Evolutionary conservation across 2,329 filamentous ascomycete genomes (phyloP).

Genomic region (Sarocladium kiliense): DNA sequence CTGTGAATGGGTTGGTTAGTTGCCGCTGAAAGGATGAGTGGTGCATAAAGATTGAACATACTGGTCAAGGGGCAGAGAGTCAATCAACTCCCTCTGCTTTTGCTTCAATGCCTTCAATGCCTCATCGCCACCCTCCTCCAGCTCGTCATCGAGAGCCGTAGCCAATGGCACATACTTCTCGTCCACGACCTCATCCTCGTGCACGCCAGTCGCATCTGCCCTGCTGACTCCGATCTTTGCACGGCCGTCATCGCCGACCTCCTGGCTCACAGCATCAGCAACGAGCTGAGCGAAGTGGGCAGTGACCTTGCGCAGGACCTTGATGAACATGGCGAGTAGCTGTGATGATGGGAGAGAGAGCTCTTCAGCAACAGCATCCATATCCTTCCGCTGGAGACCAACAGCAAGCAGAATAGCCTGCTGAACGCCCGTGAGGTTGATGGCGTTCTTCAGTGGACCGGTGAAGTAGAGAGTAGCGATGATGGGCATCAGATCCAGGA

Average conservation of each 20-base stretch:
- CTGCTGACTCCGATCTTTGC: slow-evolving; percentile 47
- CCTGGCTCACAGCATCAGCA: slow-evolving; percentile 64
- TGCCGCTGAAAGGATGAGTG: neutral
- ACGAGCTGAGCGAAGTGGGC: slow-evolving; percentile 71
- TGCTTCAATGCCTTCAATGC: slow-evolving; percentile 65
- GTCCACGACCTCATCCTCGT: slow-evolving; percentile 63
- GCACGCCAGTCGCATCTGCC: slow-evolving; percentile 56
- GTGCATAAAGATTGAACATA: too few relatives aligned
- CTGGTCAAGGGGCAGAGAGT: slow-evolving; percentile 81
- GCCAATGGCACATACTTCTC: slow-evolving; percentile 67
- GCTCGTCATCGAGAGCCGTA: slow-evolving; percentile 69
- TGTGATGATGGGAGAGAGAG: slow-evolving; percentile 69
- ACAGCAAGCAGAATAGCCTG: slow-evolving; percentile 83
- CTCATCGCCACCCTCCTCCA: slow-evolving; percentile 78
- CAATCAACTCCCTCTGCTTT: slow-evolving; percentile 83
- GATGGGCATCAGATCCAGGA: slow-evolving; percentile 83
- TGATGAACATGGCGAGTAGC: slow-evolving; percentile 94
- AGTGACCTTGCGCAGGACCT: slow-evolving; percentile 85
- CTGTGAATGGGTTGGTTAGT: slow-evolving; percentile 26
- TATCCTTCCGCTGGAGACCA: slow-evolving; percentile 83
- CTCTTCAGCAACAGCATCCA: slow-evolving; percentile 77
- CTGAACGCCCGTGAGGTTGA: slow-evolving; percentile 78
- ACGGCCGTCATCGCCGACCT: slow-evolving; percentile 46
- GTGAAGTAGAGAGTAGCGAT: slow-evolving; percentile 83
- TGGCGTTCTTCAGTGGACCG: slow-evolving; percentile 59